Base-by-base conservation (phyloP, 495 filamentous ascomycete species). In the Trichoderma gamsii region DNA sequence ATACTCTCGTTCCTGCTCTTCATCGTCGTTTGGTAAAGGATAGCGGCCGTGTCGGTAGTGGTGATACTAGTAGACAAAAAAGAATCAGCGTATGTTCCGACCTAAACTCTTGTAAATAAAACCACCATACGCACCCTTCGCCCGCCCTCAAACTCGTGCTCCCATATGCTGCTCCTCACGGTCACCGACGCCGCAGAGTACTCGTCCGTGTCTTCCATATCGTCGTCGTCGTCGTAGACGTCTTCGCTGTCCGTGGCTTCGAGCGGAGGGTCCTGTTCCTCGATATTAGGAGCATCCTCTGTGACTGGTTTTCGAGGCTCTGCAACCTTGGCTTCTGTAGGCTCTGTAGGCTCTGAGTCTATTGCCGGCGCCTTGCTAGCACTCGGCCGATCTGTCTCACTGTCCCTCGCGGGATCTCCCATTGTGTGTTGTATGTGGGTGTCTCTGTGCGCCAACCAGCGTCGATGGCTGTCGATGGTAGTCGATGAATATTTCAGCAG, bases 1-100 rank as follows among this genome's bases (percentile, higher is more conserved):
- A 73, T 86, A 82, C 41, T 88, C 77, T 27, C 87, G 84, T 70
- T 87, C 85, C 72, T 86, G 82, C 73, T 89, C 85, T 66, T 72
- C 73, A 70, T 84, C 79, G 70, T 83, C 82, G 69, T 84, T 83
- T 21, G 83, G 83, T 67, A 86, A 74, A 18, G 77, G 69, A 67
- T 86, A 84, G 43, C 85, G 76, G 21, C 82, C 83, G 71, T 86
- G 86, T 71, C 86, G 81, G 41, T 74, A 75, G 46, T 72, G 71
- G 66, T 80, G 83, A 32, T 61, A 61, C 56, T 61, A 29, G 56
- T 8, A 61, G 8, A 29, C 29, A 2, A 12, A 13, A 1, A 21
- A 13, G 12, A 32, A 18, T 56, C 23, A 61, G 56, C 23, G 56
- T 9, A 23, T 23, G 4, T n/a, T 23, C 49, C 35, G 6, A 6